phyloP scores from a whole-genome alignment of 768 basidiomycete genomes.

The Hericium rajendrae region DNA sequence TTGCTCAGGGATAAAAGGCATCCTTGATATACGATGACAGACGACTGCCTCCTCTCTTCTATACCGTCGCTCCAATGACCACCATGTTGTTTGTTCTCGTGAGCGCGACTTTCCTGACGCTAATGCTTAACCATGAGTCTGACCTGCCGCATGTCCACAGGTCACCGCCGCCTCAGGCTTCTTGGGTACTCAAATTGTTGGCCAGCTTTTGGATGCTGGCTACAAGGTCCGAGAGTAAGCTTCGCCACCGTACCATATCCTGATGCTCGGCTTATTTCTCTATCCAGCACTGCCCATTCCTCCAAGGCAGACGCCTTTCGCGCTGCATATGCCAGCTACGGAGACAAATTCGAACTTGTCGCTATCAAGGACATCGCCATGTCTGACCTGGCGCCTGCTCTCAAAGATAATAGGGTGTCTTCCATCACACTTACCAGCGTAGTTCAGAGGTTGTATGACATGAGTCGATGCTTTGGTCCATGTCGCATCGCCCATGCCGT shows the following conservation, averaged over 20 bases:
- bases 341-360: not conserved
- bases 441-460: not conserved
- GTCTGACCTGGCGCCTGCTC: not conserved
- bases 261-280: not conserved
- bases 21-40: not conserved
- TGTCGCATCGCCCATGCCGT: not conserved
- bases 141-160: not conserved
- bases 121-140: not conserved
- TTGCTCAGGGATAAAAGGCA: not conserved
- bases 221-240: not conserved
- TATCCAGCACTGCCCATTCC: not conserved
- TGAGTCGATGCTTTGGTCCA: not conserved
- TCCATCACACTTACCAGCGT: not conserved
- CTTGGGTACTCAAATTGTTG: not conserved
- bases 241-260: not conserved
- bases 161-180: not conserved
- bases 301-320: not conserved
- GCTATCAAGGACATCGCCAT: not conserved
- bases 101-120: not conserved
- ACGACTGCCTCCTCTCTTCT: not conserved
- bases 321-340: not conserved
- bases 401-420: not conserved
- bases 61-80: not conserved
- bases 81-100: not conserved
- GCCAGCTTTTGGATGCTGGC: not conserved